phyloP scores from a whole-genome alignment of 2,329 filamentous ascomycete species.

The Cercospora brassicicola region DNA sequence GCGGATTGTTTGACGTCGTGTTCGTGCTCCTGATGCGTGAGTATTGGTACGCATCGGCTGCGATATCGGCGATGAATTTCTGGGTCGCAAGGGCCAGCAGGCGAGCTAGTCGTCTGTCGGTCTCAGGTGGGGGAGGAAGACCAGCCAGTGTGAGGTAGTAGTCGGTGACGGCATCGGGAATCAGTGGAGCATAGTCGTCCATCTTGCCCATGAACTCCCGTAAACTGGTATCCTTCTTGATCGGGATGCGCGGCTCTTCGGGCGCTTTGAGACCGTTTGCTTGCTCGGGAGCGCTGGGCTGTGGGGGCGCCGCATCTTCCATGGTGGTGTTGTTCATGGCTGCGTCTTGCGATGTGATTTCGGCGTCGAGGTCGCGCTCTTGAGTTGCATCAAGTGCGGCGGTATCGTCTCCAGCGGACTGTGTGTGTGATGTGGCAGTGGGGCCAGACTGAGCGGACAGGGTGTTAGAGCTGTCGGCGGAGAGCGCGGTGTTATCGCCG shows the following conservation, averaged over 20 bases:
- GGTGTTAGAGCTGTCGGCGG: conserved; percentile 4
- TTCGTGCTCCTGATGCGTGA: conserved; percentile 92
- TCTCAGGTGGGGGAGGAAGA: conserved; percentile 86
- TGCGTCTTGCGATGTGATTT: conserved; percentile 37
- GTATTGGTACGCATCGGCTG: conserved; percentile 97
- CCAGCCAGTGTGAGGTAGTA: conserved; percentile 97
- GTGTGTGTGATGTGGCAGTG: conserved; percentile 19
- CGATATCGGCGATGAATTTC: conserved; percentile 97
- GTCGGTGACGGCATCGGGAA: conserved; percentile 94
- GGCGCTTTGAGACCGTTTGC: conserved; percentile 65
- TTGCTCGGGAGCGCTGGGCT: conserved; percentile 64
- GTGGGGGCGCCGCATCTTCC: conserved; percentile 14
- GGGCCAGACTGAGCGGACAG: conserved; percentile 4
- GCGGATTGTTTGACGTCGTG: conserved; percentile 84
- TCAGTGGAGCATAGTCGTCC: conserved; percentile 98
- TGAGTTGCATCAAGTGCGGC: conserved; percentile 42
- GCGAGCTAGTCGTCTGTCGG: conserved; percentile 83
- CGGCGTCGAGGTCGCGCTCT: conserved; percentile 42
- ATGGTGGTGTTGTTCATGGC: conserved; percentile 29
- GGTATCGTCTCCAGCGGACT: conserved; percentile 24
- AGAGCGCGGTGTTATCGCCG: conserved; percentile 2
- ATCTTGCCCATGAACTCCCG: conserved; percentile 94
- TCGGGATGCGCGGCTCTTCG: conserved; percentile 60
- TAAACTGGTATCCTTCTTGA: conserved; percentile 86
- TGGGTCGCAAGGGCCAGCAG: conserved; percentile 96